Base-by-base conservation (phyloP, 768 basidiomycete species). In the Suillus americanus region DNA sequence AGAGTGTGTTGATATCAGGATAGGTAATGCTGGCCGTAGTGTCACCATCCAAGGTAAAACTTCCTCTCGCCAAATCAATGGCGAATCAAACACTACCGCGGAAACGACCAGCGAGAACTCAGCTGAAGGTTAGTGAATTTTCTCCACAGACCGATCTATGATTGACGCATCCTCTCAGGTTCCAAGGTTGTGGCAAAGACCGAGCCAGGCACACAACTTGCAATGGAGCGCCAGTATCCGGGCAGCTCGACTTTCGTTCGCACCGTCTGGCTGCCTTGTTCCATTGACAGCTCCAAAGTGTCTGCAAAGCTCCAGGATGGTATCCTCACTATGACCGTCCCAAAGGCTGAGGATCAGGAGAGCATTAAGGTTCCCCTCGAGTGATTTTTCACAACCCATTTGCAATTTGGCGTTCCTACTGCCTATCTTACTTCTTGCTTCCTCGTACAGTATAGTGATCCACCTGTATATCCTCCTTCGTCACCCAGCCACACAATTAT, bases 41-140 rank as follows among this genome's bases (percentile, higher is more conserved):
- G 72, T 92, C 63, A 91, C 87, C 4, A 91, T 94, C 63, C 85
- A 90, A 72, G 91, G 91, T 9, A 87, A 82, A 69, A 75, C 85
- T 45, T 70, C 74, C 55, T 75, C 76, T 65, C 74, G 66, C 25
- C 67, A 56, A 38, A 62, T 46, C 45, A 67, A 54, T 63, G 67
- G 64, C 23, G 50, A 64, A 37, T 65, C 55, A 30, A 16, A 53
- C 23, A 66, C 76, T 6, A 69, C 71, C 48, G 63, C 69, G 5
- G 74, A 69, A 23, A 65, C 68, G 40, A 61, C 72, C 10, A 45
- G 54, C 3, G 72, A 69, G 25, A 67, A 43, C 60, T 61, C 61
- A 50, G 55, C 54, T 48, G 61, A 61, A 35, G 57, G 57, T 30
- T 20, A 66, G 68, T 20, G 75, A 77, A 74, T 76, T 79, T 79